These are phyloP conservation scores for Coemansia sp. DNA, from an alignment of 192 early-diverging fungal species.

Conservation along the genomic window DNA sequence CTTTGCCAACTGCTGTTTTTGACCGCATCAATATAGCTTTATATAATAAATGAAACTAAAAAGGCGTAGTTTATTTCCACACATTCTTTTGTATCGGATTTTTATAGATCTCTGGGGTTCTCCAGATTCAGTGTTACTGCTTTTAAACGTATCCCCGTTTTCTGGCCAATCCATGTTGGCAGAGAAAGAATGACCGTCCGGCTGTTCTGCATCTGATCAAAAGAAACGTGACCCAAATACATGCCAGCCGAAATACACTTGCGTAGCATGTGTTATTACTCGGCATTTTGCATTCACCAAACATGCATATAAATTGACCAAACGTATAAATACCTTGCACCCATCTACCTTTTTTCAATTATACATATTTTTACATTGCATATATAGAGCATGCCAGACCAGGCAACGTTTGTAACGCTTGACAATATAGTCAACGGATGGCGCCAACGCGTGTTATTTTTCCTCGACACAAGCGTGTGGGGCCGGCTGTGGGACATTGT, in stretches of 20 bases:
- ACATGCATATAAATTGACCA: background rate
- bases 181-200: background rate
- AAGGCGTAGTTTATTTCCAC: background rate
- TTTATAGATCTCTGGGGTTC: background rate
- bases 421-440: constrained; percentile 52
- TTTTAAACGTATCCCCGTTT: background rate
- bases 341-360: background rate
- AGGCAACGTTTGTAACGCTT: constrained; percentile 47
- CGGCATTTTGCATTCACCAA: background rate
- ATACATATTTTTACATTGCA: background rate
- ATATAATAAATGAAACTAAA: constrained; percentile 1
- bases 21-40: background rate
- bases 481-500: constrained; percentile 49
- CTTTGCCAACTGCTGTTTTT: background rate
- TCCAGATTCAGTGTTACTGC: background rate
- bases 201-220: background rate
- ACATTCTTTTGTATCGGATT: too few relatives aligned
- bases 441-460: constrained; percentile 45
- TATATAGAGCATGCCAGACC: constrained; percentile 29
- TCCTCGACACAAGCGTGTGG: constrained; percentile 47
- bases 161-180: too few relatives aligned
- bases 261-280: background rate
- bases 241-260: background rate
- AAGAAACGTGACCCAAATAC: background rate
- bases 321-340: background rate